A percentile compares a stretch with the other conserved stretches of the same genome.
Evolutionary conservation across 805 yeast genomes (phyloP).

Genomic region (Candida yuanshanica): DNA sequence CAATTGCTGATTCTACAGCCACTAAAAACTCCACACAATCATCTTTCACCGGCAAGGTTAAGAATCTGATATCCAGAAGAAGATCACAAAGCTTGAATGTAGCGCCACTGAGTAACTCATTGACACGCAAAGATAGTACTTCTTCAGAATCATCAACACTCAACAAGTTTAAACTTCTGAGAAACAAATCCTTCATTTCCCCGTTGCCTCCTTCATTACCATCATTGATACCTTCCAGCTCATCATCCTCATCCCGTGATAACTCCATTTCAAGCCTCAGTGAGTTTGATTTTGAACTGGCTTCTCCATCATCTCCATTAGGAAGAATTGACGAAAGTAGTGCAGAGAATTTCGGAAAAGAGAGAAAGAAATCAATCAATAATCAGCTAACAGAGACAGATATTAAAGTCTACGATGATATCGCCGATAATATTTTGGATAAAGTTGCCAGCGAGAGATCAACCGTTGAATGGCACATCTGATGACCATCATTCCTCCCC

Average conservation of each 20-base stretch:
- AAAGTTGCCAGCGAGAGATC: slow-evolving; percentile 11
- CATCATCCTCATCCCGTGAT: slow-evolving; percentile 14
- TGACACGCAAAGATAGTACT: background rate
- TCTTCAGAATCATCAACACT: background rate
- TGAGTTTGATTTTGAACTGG: slow-evolving; percentile 15
- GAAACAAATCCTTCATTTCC: slow-evolving; percentile 11
- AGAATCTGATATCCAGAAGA: slow-evolving; percentile 8
- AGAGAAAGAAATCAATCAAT: background rate
- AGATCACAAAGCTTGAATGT: slow-evolving; percentile 13
- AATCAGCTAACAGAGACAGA: slow-evolving; percentile 5
- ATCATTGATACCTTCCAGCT: slow-evolving; percentile 2
- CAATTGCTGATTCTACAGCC: slow-evolving; percentile 15
- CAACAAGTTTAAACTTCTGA: slow-evolving; percentile 6
- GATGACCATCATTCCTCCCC: background rate
- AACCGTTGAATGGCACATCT: slow-evolving; percentile 20
- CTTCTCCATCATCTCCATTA: slow-evolving; percentile 13
- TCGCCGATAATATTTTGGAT: slow-evolving; percentile 21
- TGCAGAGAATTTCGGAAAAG: slow-evolving; percentile 7
- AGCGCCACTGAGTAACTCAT: background rate
- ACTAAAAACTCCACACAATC: slow-evolving; percentile 13
- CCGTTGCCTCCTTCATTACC: slow-evolving; percentile 6
- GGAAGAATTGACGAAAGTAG: slow-evolving; percentile 20
- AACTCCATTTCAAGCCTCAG: slow-evolving; percentile 22
- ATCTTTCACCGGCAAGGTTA: slow-evolving; percentile 7
- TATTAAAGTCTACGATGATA: slow-evolving; percentile 18